phyloP scores from a whole-genome alignment of 768 basidiomycete genomes.

The Mrakia gelida region DNA sequence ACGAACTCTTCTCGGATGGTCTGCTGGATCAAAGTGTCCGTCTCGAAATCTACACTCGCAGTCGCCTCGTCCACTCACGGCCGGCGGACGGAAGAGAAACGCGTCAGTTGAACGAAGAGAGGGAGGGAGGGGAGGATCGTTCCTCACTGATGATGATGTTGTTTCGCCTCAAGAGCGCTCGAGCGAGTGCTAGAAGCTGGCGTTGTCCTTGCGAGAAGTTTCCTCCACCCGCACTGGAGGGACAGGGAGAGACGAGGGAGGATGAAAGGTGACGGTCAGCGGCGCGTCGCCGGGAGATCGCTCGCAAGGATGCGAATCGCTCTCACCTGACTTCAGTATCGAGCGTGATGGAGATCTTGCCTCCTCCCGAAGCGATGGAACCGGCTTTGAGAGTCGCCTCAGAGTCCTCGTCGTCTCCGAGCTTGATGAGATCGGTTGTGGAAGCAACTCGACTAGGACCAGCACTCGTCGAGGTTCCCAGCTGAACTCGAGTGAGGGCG shows the following conservation, averaged over 20 bases:
- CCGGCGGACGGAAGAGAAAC: neutral
- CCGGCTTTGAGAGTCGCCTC: constrained; percentile 1
- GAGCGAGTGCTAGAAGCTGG: constrained; percentile 50
- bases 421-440: neutral
- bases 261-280: neutral
- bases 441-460: constrained; percentile 12
- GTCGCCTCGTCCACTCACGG: constrained; percentile 31
- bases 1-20: constrained; percentile 41
- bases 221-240: constrained; percentile 58
- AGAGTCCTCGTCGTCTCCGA: neutral
- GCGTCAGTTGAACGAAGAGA: neutral
- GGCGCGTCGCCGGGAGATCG: neutral
- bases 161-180: constrained; percentile 30
- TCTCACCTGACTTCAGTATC: constrained; percentile 57
- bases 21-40: constrained; percentile 43
- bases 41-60: constrained; percentile 34
- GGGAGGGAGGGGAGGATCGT: neutral
- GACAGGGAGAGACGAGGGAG: neutral
- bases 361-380: neutral
- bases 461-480: constrained; percentile 41
- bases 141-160: constrained; percentile 25
- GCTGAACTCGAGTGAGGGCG: constrained; percentile 73
- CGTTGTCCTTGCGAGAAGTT: constrained; percentile 92
- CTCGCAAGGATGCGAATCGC: neutral
- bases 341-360: constrained; percentile 14